These are phyloP conservation scores for Mesotaenium endlicherianum DNA, from an alignment of 139 green algal genomes.

Conservation along the genomic window DNA sequence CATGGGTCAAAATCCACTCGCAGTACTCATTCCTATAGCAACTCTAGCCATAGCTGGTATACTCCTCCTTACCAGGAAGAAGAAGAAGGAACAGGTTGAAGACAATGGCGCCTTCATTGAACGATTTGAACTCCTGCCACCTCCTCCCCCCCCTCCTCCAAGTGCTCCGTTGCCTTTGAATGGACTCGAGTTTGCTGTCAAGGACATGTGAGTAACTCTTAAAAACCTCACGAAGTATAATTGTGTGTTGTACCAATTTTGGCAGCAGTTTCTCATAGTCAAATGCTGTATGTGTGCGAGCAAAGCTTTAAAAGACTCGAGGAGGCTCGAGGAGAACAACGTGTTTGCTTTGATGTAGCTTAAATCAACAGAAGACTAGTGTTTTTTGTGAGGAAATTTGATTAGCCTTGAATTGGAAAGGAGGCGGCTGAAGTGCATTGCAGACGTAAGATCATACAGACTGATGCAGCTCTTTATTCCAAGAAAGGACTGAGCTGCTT, in stretches of 20 bases:
- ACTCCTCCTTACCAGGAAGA: no score
- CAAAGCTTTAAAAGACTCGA: background rate
- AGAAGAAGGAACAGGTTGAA: no score
- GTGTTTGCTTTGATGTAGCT: no score
- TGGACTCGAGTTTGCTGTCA: slow-evolving; percentile 33
- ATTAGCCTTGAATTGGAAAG: no score
- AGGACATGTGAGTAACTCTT: slow-evolving; percentile 35
- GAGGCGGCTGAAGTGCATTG: no score
- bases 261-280: background rate
- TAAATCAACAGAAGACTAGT: background rate
- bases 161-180: slow-evolving; percentile 16
- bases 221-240: background rate
- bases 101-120: slow-evolving; percentile 36
- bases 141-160: slow-evolving; percentile 11
- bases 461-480: no score
- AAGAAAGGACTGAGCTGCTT: no score
- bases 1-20: no score
- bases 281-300: background rate
- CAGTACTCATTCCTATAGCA: no score
- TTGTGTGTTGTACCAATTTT: background rate
- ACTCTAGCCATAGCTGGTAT: no score
- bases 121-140: slow-evolving; percentile 24
- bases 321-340: no score
- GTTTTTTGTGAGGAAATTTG: slow-evolving; percentile 26
- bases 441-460: no score